Conservation (phyloP, 2,329 filamentous ascomycete species). For the Leptosphaerulina australis region DNA sequence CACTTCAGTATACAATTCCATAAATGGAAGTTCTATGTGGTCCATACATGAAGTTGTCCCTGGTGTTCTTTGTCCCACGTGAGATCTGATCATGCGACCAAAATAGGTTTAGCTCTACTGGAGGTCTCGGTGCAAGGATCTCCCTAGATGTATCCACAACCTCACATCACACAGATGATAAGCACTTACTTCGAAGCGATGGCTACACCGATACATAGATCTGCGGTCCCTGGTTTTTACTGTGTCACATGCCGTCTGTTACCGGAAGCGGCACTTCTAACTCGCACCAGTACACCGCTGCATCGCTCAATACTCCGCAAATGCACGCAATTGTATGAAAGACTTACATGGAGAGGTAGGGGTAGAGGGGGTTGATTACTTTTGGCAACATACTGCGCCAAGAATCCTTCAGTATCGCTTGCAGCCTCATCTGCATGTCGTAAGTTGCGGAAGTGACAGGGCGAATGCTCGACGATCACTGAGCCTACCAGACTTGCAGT, state of each 20-base stretch:
- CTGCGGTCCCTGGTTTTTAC: constrained; percentile 10
- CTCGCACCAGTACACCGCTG: constrained; percentile 18
- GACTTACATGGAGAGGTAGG: background rate
- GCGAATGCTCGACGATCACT: constrained; percentile 7
- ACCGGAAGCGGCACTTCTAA: constrained; percentile 1
- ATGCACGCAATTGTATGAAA: constrained; percentile 10
- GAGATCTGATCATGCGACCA: background rate
- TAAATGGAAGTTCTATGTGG: background rate
- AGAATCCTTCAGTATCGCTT: constrained; percentile 2
- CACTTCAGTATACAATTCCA: background rate
- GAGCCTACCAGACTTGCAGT: background rate
- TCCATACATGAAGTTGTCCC: constrained; percentile 3
- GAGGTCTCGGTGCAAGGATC: background rate
- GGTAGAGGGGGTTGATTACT: constrained; percentile 4
- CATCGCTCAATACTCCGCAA: constrained; percentile 12
- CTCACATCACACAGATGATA: constrained; percentile 18
- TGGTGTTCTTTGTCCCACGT: constrained; percentile 4
- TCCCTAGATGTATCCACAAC: constrained; percentile 3
- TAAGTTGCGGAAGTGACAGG: constrained; percentile 12
- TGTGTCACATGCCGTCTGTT: constrained; percentile 12
- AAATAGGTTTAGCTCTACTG: background rate
- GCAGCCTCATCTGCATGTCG: constrained; percentile 15
- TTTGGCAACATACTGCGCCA: constrained; percentile 5
- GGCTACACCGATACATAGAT: constrained; percentile 17
- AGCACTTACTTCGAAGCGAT: constrained; percentile 18